Evolutionary conservation across 139 green algal species (phyloP), one percentile per base, ranked within the genome.

Genomic region (Trebouxia sp.): DNA sequence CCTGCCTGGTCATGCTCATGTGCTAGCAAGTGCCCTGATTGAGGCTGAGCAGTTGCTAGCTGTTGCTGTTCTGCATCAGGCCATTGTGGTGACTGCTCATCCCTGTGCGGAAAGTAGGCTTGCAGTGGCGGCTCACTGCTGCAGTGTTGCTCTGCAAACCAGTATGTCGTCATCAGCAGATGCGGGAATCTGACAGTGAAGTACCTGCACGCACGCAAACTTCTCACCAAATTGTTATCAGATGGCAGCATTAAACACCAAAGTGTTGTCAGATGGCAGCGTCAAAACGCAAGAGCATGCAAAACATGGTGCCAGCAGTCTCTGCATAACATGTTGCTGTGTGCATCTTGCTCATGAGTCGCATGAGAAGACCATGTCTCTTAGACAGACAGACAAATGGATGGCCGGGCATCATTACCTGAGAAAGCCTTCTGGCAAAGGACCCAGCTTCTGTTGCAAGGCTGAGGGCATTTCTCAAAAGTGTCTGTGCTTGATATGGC

Each of bases 401-500:
- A n/a, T n/a, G n/a, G n/a, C n/a, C n/a, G 26, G 37, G 37, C 2
- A 24, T 9, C 41, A 26, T 28, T 26, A 79, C 45, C 45, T 79
- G 72, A 79, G 28, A 85, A 92, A 96, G 55, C 89, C 90, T 14
- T 93, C 82, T 5, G 93, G 90, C 51, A 94, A 56, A 8, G 88
- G 84, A 26, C 90, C 93, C 78, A 97, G 20, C 51, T 91, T 70
- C 17, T 80, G 77, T 86, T 97, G 91, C 72, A 98, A 82, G 10
- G 83, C 79, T 7, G 58, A 38, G 24, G 97, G 95, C 80, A 99
- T 93, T 79, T 99, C 97, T 48, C 93, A 82, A 85, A 94, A 99
- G 86, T 99, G 97, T 79, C 92, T 96, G 84, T 91, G 87, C 91
- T 99, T 99, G 93, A 99, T 99, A 83, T 97, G 90, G 67, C 99